Conservation (phyloP, 2,329 filamentous ascomycete species). For the Periglandula ipomoeae region DNA sequence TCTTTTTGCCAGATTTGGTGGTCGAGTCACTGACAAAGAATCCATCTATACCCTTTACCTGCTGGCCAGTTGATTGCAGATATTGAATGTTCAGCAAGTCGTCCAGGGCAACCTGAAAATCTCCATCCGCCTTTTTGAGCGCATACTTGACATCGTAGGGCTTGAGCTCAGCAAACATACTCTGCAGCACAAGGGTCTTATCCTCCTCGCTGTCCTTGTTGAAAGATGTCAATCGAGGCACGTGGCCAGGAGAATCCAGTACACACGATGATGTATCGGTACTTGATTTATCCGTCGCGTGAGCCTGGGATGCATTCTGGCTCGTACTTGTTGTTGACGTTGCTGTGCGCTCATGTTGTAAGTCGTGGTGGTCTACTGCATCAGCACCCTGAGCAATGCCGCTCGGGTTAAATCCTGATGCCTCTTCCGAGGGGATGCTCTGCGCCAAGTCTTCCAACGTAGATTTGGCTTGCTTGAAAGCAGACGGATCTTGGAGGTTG, state of each 20-base stretch:
- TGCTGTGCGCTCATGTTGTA: conserved; percentile 7
- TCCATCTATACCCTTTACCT: conserved; percentile 69
- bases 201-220: conserved; percentile 41
- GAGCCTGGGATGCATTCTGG: conserved; percentile 17
- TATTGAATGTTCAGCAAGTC: conserved; percentile 72
- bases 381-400: conserved; percentile 46
- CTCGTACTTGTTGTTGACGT: conserved; percentile 19
- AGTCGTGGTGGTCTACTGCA: conserved; percentile 9
- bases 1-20: conserved; percentile 29
- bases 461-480: conserved; percentile 45
- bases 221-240: conserved; percentile 24
- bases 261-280: conserved; percentile 19
- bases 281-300: conserved; percentile 16
- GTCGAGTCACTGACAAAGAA: conserved; percentile 52
- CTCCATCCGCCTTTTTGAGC: conserved; percentile 57
- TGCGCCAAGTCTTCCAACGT: conserved; percentile 58
- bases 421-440: conserved; percentile 57
- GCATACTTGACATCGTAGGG: conserved; percentile 56
- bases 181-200: conserved; percentile 53
- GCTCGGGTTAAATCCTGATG: conserved; percentile 69
- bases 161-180: conserved; percentile 65
- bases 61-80: conserved; percentile 57
- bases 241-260: conserved; percentile 12
- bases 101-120: conserved; percentile 65
- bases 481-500: conserved; percentile 44